Base-by-base conservation (phyloP, 2,329 filamentous ascomycete genomes). In the Endoconidiophora polonica region DNA sequence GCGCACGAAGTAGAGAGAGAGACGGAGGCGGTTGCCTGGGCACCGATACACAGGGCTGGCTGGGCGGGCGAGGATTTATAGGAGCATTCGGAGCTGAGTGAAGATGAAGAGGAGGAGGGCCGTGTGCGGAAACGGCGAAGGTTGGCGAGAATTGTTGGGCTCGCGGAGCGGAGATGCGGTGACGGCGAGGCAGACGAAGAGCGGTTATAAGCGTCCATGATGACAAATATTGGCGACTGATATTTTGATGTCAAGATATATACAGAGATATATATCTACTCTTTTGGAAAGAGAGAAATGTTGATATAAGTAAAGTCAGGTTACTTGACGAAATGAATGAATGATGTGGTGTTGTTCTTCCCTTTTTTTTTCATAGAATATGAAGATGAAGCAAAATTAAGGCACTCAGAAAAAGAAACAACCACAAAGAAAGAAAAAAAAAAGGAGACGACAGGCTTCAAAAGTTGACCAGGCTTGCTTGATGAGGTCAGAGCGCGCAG, bases 41-140 rank as follows among this genome's bases (percentile, higher is more conserved):
- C 18, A 39, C 41, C 23, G 33, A 48, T 22, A 42, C 44, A 43
- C 3, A 47, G 47, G 20, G 16, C 38, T 18, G 43, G 48, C 23
- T 44, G 38, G 26, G 51, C 47, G 3, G 51, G 43, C 16, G 47
- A 26, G 22, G 51, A 49, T 24, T 53, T 53, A 29, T 49, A 49
- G n/a, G 43, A 18, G 38, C 38, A 29, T 29, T 14, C 24, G n/a
- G 51, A 53, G 20, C 18, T 33, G 37, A 44, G 37, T 16, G 46
- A 53, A 16, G 51, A 45, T 38, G 29, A 44, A 41, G 39, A 42
- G 46, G 46, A 49, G 18, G 41, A 49, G 24, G 37, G 46, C 24
- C 44, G 44, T 18, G 38, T 23, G 41, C 29, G 51, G 47, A 37
- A 46, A 29, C 26, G 47, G 43, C 43, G 48, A 39, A 44, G 49